These are phyloP conservation scores for Colletotrichum camelliae DNA, from an alignment of 2,329 filamentous ascomycete genomes.

Conservation along the genomic window DNA sequence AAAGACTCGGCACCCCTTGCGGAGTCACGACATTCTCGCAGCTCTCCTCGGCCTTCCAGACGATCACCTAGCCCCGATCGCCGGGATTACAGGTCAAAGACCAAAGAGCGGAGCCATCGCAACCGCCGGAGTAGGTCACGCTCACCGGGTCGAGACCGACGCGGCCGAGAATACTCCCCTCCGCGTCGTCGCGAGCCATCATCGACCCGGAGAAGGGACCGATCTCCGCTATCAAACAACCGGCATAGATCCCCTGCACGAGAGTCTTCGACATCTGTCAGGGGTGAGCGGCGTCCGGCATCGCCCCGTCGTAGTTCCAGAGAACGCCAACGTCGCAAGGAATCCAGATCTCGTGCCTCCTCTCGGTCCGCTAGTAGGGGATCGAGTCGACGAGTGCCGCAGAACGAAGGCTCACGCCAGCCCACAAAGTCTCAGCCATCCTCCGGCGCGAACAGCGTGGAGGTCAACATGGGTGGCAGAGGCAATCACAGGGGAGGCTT, in stretches of 20 bases:
- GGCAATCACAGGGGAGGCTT: constrained; percentile 36
- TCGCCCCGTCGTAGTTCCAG: constrained; percentile 14
- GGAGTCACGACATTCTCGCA: background rate
- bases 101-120: constrained; percentile 8
- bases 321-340: constrained; percentile 5
- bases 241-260: constrained; percentile 2
- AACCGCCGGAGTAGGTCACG: constrained; percentile 21
- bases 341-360: constrained; percentile 4
- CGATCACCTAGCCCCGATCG: constrained; percentile 7
- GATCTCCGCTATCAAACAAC: constrained; percentile 10
- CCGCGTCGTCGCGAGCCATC: constrained; percentile 11
- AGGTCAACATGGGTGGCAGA: constrained; percentile 39
- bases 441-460: constrained; percentile 38
- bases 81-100: background rate
- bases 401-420: constrained; percentile 6
- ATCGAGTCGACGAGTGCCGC: constrained; percentile 5
- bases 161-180: constrained; percentile 7
- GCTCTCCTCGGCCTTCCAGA: constrained; percentile 6
- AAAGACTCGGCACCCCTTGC: background rate
- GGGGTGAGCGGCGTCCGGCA: background rate
- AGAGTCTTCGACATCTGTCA: constrained; percentile 1
- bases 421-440: constrained; percentile 24
- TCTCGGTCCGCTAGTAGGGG: constrained; percentile 21
- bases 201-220: background rate
- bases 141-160: constrained; percentile 10